Evolutionary conservation across 2,329 filamentous ascomycete genomes (phyloP).

Genomic region (Gnomoniopsis sp.): DNA sequence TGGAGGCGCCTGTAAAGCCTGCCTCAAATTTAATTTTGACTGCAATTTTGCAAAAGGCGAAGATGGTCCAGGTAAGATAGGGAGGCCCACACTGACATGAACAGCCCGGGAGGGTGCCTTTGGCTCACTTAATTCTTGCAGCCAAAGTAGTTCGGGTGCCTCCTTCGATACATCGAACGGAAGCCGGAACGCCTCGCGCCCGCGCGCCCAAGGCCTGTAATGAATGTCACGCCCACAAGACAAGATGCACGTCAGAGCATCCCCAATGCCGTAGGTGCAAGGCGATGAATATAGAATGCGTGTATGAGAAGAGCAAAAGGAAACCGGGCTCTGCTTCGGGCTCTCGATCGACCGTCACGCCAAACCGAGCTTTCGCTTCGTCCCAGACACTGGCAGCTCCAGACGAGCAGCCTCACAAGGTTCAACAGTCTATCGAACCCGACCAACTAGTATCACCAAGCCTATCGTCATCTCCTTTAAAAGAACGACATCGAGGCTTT

Average conservation of each 20-base stretch:
- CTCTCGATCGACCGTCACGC: background rate
- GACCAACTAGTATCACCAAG: constrained; percentile 1
- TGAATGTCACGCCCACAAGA: constrained; percentile 40
- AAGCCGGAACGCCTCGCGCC: constrained; percentile 39
- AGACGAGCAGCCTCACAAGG: background rate
- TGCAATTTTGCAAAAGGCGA: constrained; percentile 30
- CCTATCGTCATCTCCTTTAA: constrained; percentile 3
- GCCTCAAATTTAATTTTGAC: constrained; percentile 32
- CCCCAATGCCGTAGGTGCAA: constrained; percentile 38
- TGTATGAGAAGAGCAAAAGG: constrained; percentile 37
- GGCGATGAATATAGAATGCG: constrained; percentile 31
- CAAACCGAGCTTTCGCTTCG: background rate
- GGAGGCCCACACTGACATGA: background rate
- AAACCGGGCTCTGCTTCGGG: constrained; percentile 32
- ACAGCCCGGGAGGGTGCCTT: background rate
- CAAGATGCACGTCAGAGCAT: constrained; percentile 39
- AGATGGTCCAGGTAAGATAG: constrained; percentile 12
- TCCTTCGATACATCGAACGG: constrained; percentile 38
- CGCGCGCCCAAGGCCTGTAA: constrained; percentile 40
- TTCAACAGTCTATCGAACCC: background rate
- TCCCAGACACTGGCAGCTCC: background rate
- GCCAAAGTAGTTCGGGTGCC: constrained; percentile 34
- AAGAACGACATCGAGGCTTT: background rate
- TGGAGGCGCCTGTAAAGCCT: constrained; percentile 35
- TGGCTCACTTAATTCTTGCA: constrained; percentile 10